Conservation (phyloP, 768 basidiomycete species). For the Pluteus cervinus region DNA sequence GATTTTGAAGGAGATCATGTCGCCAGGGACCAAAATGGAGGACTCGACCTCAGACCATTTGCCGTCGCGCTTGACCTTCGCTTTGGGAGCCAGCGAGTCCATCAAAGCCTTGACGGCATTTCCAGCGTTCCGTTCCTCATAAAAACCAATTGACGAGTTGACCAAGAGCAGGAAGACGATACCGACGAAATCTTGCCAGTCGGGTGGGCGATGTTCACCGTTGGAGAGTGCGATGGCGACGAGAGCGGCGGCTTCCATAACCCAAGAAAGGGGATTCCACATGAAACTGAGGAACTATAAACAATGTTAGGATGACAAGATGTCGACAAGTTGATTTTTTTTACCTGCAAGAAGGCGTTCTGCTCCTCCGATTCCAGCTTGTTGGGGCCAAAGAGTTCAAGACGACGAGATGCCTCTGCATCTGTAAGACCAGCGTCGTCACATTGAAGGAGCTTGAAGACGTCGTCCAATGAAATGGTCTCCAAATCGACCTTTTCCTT, state of each 20-base stretch:
- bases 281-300: conserved; percentile 88
- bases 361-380: conserved; percentile 89
- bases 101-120: conserved; percentile 99
- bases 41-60: conserved; percentile 90
- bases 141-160: conserved; percentile 98
- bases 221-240: conserved; percentile 96
- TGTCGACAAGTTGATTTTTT: conserved; percentile 10
- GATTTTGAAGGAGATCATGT: conserved; percentile 97
- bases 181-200: conserved; percentile 98
- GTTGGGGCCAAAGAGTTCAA: conserved; percentile 94
- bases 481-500: conserved; percentile 99
- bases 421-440: conserved; percentile 68
- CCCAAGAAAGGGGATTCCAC: conserved; percentile 99
- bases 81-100: conserved; percentile 99
- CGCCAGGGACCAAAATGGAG: conserved; percentile 85
- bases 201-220: conserved; percentile 78
- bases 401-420: conserved; percentile 77
- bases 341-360: conserved; percentile 83
- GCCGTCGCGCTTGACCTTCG: conserved; percentile 84
- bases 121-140: conserved; percentile 95
- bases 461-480: conserved; percentile 93
- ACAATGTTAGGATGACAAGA: conserved; percentile 2
- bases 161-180: conserved; percentile 86
- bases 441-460: conserved; percentile 94
- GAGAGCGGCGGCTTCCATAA: conserved; percentile 95